These are phyloP conservation scores for Elsinoe perseae DNA, from an alignment of 2,329 filamentous ascomycete genomes.

Conservation along the genomic window DNA sequence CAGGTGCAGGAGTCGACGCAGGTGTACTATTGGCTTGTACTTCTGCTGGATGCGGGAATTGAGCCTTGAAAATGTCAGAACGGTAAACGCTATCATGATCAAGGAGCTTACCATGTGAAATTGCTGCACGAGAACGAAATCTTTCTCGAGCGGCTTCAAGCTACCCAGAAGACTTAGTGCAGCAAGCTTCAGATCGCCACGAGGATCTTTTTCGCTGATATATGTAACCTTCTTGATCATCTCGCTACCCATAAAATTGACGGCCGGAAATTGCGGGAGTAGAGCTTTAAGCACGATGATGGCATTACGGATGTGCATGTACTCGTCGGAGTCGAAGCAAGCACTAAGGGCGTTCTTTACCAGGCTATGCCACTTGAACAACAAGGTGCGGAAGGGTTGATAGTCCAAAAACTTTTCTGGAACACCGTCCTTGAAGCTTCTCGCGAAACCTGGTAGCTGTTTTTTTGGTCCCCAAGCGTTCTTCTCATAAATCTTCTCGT, in stretches of 20 bases:
- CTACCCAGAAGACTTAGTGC: conserved; percentile 64
- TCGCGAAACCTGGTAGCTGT: conserved; percentile 70
- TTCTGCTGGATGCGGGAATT: conserved; percentile 4
- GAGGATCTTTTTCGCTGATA: conserved; percentile 51
- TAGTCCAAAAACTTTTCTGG: conserved; percentile 68
- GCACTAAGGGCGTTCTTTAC: conserved; percentile 71
- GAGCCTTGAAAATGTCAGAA: not conserved
- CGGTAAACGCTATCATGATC: not conserved
- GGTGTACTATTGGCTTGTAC: conserved; percentile 30
- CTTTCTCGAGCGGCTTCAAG: conserved; percentile 57
- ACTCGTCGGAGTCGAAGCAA: conserved; percentile 76
- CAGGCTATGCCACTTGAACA: conserved; percentile 86
- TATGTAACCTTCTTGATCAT: conserved; percentile 60
- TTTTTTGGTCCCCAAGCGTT: conserved; percentile 63
- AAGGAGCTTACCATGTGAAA: conserved; percentile 57
- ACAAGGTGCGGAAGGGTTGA: conserved; percentile 73
- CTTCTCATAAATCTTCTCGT: conserved; percentile 68
- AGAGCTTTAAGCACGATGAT: conserved; percentile 81
- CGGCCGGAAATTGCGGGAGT: conserved; percentile 73
- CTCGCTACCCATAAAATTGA: conserved; percentile 76
- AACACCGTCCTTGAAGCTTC: conserved; percentile 58
- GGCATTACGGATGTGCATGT: conserved; percentile 96
- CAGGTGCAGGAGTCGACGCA: conserved; percentile 36
- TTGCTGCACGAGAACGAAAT: conserved; percentile 67
- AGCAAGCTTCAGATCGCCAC: conserved; percentile 67